These are phyloP conservation scores for Penicillium manginii DNA, from an alignment of 495 filamentous ascomycete species.

Conservation along the genomic window DNA sequence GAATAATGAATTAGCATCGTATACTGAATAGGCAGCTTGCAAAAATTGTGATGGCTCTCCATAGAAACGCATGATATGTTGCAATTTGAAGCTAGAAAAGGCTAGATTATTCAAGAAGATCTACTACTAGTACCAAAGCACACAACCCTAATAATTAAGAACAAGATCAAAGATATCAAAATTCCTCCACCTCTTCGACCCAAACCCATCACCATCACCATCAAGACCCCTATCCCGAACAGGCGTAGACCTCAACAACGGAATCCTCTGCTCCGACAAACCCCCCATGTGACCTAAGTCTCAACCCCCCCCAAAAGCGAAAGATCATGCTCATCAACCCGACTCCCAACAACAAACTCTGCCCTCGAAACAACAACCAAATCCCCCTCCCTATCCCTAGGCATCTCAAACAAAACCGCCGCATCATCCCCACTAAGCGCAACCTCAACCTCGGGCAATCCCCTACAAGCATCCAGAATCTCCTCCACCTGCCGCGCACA, in stretches of 20 bases:
- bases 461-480: neutral
- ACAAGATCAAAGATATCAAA: conserved; percentile 11
- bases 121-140: too few species aligned
- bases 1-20: too few species aligned
- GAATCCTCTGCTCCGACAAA: conserved; percentile 10
- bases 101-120: too few species aligned
- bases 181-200: conserved; percentile 1
- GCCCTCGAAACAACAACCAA: conserved; percentile 6
- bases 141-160: neutral
- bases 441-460: conserved; percentile 3
- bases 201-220: neutral
- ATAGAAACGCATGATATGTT: too few species aligned
- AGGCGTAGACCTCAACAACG: conserved; percentile 4
- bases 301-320: neutral
- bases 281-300: conserved; percentile 5
- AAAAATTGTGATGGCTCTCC: too few species aligned
- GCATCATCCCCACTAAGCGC: neutral
- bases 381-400: conserved; percentile 6
- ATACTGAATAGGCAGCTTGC: too few species aligned
- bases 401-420: conserved; percentile 1
- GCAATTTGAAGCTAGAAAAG: too few species aligned
- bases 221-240: neutral
- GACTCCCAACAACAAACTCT: conserved; percentile 3
- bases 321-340: conserved; percentile 3
- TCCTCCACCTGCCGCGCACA: neutral